These are phyloP conservation scores for Syncephalastrum monosporum DNA, from an alignment of 371 early-diverging fungal genomes.

Conservation along the genomic window DNA sequence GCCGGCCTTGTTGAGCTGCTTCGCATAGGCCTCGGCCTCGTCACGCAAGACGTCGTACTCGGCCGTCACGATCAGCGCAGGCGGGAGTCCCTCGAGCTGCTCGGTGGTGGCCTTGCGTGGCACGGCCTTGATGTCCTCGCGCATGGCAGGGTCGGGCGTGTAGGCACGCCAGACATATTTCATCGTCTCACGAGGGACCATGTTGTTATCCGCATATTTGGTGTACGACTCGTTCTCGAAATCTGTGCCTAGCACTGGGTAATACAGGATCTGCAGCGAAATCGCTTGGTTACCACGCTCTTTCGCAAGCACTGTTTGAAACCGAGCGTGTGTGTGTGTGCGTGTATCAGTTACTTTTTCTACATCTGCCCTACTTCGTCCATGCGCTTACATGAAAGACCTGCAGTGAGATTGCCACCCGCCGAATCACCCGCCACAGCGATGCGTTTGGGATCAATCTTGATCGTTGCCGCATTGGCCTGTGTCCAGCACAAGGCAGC, in stretches of 20 bases:
- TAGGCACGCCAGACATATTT: slow-evolving; percentile 29
- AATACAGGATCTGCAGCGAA: slow-evolving; percentile 26
- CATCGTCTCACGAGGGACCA: slow-evolving; percentile 22
- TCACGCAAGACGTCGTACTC: slow-evolving; percentile 32
- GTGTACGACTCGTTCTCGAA: slow-evolving; percentile 26
- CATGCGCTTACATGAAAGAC: slow-evolving; percentile 20
- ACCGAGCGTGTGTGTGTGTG: background rate
- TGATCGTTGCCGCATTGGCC: slow-evolving; percentile 15
- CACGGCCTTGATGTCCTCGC: slow-evolving; percentile 2
- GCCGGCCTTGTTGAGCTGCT: slow-evolving; percentile 25
- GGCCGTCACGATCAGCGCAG: slow-evolving; percentile 29
- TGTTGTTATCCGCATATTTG: slow-evolving; percentile 13
- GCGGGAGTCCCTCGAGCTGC: slow-evolving; percentile 26
- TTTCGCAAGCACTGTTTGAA: slow-evolving; percentile 24
- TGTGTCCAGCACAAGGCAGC: slow-evolving; percentile 25
- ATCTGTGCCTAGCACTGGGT: slow-evolving; percentile 22
- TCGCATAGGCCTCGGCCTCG: slow-evolving; percentile 31
- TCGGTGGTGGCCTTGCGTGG: slow-evolving; percentile 22
- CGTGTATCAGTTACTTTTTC: background rate
- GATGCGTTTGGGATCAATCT: slow-evolving; percentile 21
- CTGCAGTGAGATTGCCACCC: slow-evolving; percentile 35
- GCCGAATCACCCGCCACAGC: slow-evolving; percentile 36
- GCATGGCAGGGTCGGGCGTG: slow-evolving; percentile 3
- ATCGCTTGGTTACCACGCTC: slow-evolving; percentile 20
- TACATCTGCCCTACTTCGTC: too few species aligned